Evolutionary conservation across 805 yeast genomes (phyloP), one percentile per base, ranked within the genome.

Genomic region (Candida namnaoensis): DNA sequence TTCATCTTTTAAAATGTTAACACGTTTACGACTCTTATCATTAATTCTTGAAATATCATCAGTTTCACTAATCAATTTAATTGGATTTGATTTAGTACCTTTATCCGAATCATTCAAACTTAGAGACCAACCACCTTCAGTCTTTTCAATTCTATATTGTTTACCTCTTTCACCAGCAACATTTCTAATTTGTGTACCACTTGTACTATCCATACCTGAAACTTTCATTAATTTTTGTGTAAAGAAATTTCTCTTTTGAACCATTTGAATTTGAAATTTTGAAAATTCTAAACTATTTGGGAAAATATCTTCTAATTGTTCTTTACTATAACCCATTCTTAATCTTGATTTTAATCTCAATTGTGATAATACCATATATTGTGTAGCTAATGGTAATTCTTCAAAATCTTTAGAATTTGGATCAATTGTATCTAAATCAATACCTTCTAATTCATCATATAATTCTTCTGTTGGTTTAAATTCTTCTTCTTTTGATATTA

Each of bases 311-410:
- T 86, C 85, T 32, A 93, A 66, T 54, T 93, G 97, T n/a, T 85
- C 88, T 43, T 88, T 86, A 0, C 91, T 71, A 55, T 85, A 90
- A 1, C 99, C 99, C 95, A 93, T 82, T 64, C 99, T 78, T 57
- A 93, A 71, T 44, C 99, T 66, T 0, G 97, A 90, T 46, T 88
- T 73, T 25, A 88, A 64, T 43, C 99, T 61, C 13, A 95, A 71
- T 44, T 86, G 87, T 9, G 93, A 86, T 11, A 93, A 64, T 4
- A 88, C 76, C 75, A 88, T 87, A 56, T 93, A 93, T 56, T 88
- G 96, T 0, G 95, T 80, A 0, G 88, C 76, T 39, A 81, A 65
- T 0, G 99, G 96, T n/a, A 93, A 64, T 19, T 71, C 69, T 11
- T 72, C 68, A 55, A 93, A 93, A 47, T 85, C 88, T 23, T 74